These are phyloP conservation scores for Talaromyces adpressus DNA, from an alignment of 495 filamentous ascomycete genomes.

Conservation along the genomic window DNA sequence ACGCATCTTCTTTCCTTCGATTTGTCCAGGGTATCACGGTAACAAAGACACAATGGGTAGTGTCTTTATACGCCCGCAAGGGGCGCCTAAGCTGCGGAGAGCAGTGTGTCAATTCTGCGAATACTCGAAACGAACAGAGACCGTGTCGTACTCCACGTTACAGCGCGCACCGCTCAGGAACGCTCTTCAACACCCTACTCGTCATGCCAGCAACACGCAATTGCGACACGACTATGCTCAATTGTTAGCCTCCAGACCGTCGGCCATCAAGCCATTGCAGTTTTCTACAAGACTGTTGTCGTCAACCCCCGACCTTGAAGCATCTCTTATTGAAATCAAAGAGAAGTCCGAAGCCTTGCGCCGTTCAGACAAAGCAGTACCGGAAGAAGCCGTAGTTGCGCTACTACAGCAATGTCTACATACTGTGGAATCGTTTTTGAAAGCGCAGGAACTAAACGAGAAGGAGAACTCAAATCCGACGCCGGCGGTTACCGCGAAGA, in stretches of 20 bases:
- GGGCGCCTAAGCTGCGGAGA: constrained; percentile 15
- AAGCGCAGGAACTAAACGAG: constrained; percentile 20
- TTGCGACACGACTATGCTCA: background rate
- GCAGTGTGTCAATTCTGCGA: constrained; percentile 35
- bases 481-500: background rate
- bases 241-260: background rate
- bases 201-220: background rate
- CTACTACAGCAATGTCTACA: constrained; percentile 38
- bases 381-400: constrained; percentile 31
- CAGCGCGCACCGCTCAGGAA: background rate
- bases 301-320: constrained; percentile 7
- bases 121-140: constrained; percentile 13
- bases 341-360: constrained; percentile 22
- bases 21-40: background rate
- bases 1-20: background rate
- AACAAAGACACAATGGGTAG: constrained; percentile 24
- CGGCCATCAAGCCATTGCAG: background rate
- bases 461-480: constrained; percentile 3
- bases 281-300: background rate
- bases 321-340: constrained; percentile 21
- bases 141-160: background rate
- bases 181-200: background rate
- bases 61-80: constrained; percentile 23
- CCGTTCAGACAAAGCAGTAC: constrained; percentile 26
- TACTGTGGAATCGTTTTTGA: constrained; percentile 28